Conservation (phyloP, 495 filamentous ascomycete species). For the Penicillium coffeae region DNA sequence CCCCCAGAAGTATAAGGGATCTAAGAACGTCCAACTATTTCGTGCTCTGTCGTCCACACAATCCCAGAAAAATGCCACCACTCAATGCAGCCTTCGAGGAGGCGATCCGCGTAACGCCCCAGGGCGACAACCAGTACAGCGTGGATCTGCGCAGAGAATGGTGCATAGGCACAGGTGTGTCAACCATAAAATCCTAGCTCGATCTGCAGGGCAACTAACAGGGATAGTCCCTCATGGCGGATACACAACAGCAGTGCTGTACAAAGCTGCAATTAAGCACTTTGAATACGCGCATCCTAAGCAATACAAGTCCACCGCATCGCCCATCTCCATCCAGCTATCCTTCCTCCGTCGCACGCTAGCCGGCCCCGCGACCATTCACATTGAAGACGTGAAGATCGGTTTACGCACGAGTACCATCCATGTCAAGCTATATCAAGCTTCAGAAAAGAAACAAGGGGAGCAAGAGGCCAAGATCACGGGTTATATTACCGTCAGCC, state of each 20-base stretch:
- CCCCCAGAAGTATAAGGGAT: not conserved
- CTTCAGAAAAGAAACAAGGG: conserved; percentile 19
- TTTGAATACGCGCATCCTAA: conserved; percentile 59
- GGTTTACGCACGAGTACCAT: conserved; percentile 66
- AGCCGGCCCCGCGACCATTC: conserved; percentile 57
- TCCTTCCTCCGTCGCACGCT: conserved; percentile 68
- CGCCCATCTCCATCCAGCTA: conserved; percentile 59
- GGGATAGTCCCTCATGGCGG: conserved; percentile 75
- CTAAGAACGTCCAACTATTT: not conserved
- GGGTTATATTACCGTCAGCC: conserved; percentile 65
- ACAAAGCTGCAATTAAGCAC: conserved; percentile 57
- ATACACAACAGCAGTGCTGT: conserved; percentile 64
- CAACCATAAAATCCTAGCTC: not conserved
- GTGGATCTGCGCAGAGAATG: conserved; percentile 57
- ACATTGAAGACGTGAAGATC: conserved; percentile 68
- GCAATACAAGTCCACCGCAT: conserved; percentile 59
- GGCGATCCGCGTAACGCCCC: conserved; percentile 51
- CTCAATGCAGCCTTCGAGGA: conserved; percentile 48
- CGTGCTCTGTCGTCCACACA: not conserved
- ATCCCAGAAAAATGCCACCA: conserved; percentile 12
- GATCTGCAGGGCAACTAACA: not conserved
- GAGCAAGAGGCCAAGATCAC: conserved; percentile 54
- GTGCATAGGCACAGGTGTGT: conserved; percentile 65
- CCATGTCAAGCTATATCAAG: conserved; percentile 61
- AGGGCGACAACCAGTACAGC: conserved; percentile 59